Evolutionary conservation across 2,329 filamentous ascomycete species (phyloP), one percentile per base, ranked within the genome.

Genomic region (Clarireedia paspali): DNA sequence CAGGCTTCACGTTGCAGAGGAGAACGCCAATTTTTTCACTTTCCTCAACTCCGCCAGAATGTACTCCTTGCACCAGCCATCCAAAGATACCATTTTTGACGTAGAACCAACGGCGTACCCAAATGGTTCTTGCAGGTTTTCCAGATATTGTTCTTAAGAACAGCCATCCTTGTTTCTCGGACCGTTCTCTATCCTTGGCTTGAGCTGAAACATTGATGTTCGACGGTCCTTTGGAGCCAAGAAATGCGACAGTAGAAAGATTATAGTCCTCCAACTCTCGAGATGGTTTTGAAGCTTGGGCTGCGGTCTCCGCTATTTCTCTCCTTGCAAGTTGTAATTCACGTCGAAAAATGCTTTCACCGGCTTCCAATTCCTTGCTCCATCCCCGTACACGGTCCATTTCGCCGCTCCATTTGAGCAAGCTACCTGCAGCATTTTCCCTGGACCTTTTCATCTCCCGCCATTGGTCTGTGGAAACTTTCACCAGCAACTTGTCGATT

Each of bases 1-100:
- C 91, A 17, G 91, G 91, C 65, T 92, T 89, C 49, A 94, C 88
- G 66, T 89, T 95, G 74, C 94, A 99, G 40, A 99, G 82, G 52
- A 99, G 74, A 3, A 99, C 91, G 42, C 94, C 94, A 59, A 96
- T 95, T 73, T 95, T 91, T 66, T 99, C 94, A 47, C 91, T 95
- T 70, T 97, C 92, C 63, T 97, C 84, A 23, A 99, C 94, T 36
- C 91, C 92, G 46, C 84, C 85, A 46, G 83, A 85, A 57, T 91
- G 84, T 0, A 83, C 76, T 3, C 89, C 88, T 66, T 95, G 91
- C 20, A 94, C 82, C 5, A 99, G 78, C 84, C 91, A 97, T 23
- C 94, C 94, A 71, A 99, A 97, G 57, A 97, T 94, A 40, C 94
- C 92, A 67, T 95, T 87, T 61, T 92, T 91, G 64, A 96, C 87